These are phyloP conservation scores for Lentinula sp. DNA, from an alignment of 768 basidiomycete species.

Conservation along the genomic window DNA sequence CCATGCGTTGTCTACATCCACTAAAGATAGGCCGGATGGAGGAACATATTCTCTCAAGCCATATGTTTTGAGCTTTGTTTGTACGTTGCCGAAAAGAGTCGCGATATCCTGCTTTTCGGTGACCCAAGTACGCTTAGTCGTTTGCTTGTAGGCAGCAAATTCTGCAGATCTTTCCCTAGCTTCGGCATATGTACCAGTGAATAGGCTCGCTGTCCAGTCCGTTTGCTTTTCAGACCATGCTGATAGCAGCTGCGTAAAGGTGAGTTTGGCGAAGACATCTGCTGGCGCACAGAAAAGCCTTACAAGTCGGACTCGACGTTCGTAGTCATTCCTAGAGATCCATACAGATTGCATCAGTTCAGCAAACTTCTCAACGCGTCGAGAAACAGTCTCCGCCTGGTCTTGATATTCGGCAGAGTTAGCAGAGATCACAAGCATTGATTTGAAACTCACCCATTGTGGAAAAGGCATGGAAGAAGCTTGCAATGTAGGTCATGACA, in stretches of 20 bases:
- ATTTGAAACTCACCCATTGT: conserved; percentile 69
- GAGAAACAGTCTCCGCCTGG: conserved; percentile 89
- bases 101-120: conserved; percentile 84
- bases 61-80: conserved; percentile 92
- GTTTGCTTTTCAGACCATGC: conserved; percentile 62
- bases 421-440: background rate
- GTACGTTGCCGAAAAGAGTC: conserved; percentile 86
- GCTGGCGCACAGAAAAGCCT: conserved; percentile 12
- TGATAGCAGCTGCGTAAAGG: conserved; percentile 46
- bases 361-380: conserved; percentile 92
- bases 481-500: conserved; percentile 97
- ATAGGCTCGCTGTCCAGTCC: conserved; percentile 61
- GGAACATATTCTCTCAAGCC: conserved; percentile 81
- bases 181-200: conserved; percentile 72
- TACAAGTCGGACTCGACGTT: conserved; percentile 73
- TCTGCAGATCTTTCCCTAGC: conserved; percentile 70
- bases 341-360: conserved; percentile 93
- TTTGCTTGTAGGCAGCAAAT: conserved; percentile 79
- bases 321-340: conserved; percentile 87
- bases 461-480: conserved; percentile 97
- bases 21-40: conserved; percentile 57
- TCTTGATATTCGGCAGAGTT: conserved; percentile 39
- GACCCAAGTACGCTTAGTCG: conserved; percentile 82
- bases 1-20: conserved; percentile 80
- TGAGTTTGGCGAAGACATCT: background rate